These are phyloP conservation scores for Sarocladium brachiariae DNA, from an alignment of 2,329 filamentous ascomycete species.

Conservation along the genomic window DNA sequence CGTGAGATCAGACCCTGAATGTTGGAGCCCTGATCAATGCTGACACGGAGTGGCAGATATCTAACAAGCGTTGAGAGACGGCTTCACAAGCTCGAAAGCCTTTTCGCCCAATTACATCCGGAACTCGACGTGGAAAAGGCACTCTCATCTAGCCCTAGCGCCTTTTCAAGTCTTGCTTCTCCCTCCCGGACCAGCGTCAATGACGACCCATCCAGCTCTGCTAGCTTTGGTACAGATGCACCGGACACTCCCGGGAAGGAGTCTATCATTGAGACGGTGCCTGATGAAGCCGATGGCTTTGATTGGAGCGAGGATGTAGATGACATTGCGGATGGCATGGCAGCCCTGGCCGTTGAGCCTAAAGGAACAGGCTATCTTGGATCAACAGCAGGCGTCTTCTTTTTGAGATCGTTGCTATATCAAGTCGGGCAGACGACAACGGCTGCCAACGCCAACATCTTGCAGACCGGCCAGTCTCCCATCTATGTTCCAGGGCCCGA, in stretches of 20 bases:
- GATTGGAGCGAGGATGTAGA: conserved; percentile 26
- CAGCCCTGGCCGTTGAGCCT: conserved; percentile 27
- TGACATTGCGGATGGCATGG: conserved; percentile 28
- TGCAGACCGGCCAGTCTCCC: background rate
- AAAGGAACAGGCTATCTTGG: conserved; percentile 27
- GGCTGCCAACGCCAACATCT: background rate
- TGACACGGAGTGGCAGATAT: conserved; percentile 13
- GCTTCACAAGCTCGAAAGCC: conserved; percentile 15
- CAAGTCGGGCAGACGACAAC: conserved; percentile 17
- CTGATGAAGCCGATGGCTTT: conserved; percentile 23
- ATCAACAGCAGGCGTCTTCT: conserved; percentile 24
- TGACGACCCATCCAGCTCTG: background rate
- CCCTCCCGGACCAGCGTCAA: background rate
- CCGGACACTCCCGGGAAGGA: conserved; percentile 7
- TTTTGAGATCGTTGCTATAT: conserved; percentile 21
- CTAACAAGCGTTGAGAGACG: conserved; percentile 19
- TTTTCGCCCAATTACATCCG: conserved; percentile 17
- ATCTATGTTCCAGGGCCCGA: conserved; percentile 4
- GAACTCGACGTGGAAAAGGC: conserved; percentile 19
- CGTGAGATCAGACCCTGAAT: conserved; percentile 12
- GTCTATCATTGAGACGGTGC: conserved; percentile 21
- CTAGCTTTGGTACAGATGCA: background rate
- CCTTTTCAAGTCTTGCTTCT: background rate
- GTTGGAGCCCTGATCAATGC: background rate
- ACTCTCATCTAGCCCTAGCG: conserved; percentile 10